Conservation (phyloP, 768 basidiomycete genomes). For the Heimioporus sp. region DNA sequence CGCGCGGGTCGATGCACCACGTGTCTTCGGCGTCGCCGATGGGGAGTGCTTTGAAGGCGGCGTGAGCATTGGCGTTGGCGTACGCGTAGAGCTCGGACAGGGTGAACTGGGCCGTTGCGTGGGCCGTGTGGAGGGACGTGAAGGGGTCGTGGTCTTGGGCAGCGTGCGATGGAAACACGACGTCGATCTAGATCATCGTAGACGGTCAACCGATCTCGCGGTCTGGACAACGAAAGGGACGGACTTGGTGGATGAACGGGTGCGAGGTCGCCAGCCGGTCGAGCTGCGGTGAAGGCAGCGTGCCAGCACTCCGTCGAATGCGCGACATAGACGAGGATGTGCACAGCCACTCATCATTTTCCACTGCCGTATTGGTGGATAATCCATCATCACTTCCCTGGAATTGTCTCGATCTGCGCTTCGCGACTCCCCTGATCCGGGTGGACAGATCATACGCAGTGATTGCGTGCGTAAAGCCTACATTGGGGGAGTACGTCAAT, state of each 20-base stretch:
- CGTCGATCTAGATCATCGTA: constrained; percentile 48
- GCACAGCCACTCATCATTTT: too few species aligned
- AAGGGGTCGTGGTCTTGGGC: constrained; percentile 41
- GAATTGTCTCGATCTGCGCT: too few species aligned
- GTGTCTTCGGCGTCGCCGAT: constrained; percentile 44
- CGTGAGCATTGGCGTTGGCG: constrained; percentile 22
- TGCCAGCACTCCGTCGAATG: constrained; percentile 19
- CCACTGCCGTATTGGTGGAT: too few species aligned
- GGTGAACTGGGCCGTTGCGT: constrained; percentile 42
- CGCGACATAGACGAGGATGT: constrained; percentile 2
- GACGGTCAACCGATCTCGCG: constrained; percentile 1
- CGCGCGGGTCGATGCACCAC: constrained; percentile 70
- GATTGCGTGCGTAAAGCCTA: too few species aligned
- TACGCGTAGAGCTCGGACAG: constrained; percentile 45
- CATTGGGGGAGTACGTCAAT: too few species aligned
- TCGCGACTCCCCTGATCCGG: too few species aligned
- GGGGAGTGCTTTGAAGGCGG: constrained; percentile 34
- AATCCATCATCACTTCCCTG: too few species aligned
- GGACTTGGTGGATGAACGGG: constrained; percentile 55
- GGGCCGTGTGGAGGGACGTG: constrained; percentile 39
- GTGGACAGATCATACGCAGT: too few species aligned
- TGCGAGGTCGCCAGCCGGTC: constrained; percentile 37
- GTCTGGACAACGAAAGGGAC: constrained; percentile 10
- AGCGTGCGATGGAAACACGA: constrained; percentile 52
- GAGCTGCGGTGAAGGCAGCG: constrained; percentile 28